Conservation (phyloP, 371 early-diverging fungal genomes). For the Dentiscutata heterogama region DNA sequence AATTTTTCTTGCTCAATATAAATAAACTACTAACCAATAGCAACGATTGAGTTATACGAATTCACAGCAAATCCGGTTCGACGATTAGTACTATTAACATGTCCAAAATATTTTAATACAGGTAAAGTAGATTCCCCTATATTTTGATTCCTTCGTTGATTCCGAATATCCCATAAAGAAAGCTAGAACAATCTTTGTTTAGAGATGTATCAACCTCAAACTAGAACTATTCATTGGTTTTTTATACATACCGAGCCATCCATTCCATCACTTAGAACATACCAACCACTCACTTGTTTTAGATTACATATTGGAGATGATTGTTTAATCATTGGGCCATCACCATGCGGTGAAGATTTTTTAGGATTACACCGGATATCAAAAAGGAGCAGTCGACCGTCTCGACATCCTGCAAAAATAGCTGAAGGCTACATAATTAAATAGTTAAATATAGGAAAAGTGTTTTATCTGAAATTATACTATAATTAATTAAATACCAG, state of each 20-base stretch:
- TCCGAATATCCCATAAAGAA: constrained; percentile 33
- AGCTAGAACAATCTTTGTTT: not conserved
- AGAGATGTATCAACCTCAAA: not conserved
- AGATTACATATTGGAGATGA: constrained; percentile 36
- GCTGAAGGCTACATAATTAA: constrained; percentile 1
- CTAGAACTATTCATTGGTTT: not conserved
- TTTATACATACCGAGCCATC: constrained; percentile 36
- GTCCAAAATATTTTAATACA: not conserved
- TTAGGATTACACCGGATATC: not conserved
- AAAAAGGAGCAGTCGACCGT: constrained; percentile 20
- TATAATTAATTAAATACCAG: not conserved
- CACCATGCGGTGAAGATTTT: not conserved
- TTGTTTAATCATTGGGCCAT: not conserved
- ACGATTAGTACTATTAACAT: constrained; percentile 30
- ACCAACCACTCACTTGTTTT: constrained; percentile 20
- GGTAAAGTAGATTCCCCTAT: not conserved
- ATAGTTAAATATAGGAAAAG: not conserved
- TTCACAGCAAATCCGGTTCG: constrained; percentile 24
- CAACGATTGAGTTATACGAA: constrained; percentile 6
- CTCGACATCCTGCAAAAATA: constrained; percentile 23
- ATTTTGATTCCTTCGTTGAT: not conserved
- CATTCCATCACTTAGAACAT: constrained; percentile 35
- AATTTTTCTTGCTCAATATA: not conserved
- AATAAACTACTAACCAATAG: constrained; percentile 8
- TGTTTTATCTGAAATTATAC: not conserved